Evolutionary conservation across 495 filamentous ascomycete species (phyloP).

Genomic region (Lasiosphaeria miniovina): DNA sequence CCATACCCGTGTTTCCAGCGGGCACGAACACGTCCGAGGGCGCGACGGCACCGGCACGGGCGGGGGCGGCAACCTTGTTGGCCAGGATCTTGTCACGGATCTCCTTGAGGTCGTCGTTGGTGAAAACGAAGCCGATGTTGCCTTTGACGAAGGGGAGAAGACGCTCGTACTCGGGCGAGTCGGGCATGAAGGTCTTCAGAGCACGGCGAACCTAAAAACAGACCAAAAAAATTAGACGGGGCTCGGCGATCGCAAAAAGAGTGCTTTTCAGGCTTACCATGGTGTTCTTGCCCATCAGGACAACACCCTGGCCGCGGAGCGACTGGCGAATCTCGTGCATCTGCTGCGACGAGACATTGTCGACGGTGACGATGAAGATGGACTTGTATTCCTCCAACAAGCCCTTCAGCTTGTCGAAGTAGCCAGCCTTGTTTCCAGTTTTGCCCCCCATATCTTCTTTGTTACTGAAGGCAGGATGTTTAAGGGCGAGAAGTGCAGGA

Average conservation of each 20-base stretch:
- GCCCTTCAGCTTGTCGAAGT: constrained; percentile 98
- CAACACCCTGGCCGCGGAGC: constrained; percentile 83
- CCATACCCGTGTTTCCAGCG: constrained; percentile 99
- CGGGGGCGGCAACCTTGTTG: constrained; percentile 96
- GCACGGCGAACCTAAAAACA: constrained; percentile 79
- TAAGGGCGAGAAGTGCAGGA: constrained; percentile 66
- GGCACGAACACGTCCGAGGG: constrained; percentile 88
- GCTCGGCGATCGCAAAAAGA: no score
- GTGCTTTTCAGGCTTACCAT: constrained; percentile 62
- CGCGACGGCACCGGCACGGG: constrained; percentile 93
- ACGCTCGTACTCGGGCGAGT: constrained; percentile 95
- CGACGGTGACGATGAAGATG: constrained; percentile 95
- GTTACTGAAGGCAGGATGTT: constrained; percentile 89
- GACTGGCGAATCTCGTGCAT: constrained; percentile 98
- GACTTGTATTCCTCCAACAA: constrained; percentile 88
- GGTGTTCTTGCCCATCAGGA: constrained; percentile 99
- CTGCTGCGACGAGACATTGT: constrained; percentile 98
- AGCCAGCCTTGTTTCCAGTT: constrained; percentile 86
- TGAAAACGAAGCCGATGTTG: constrained; percentile 99
- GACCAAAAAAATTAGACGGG: neutral
- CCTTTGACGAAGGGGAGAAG: constrained; percentile 93
- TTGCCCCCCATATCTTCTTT: constrained; percentile 99
- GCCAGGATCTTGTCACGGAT: constrained; percentile 89
- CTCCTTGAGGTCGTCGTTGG: constrained; percentile 88
- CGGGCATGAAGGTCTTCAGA: constrained; percentile 87